Evolutionary conservation across 208 protist genomes (phyloP).

Genomic region (Trypanosoma conorhini): DNA sequence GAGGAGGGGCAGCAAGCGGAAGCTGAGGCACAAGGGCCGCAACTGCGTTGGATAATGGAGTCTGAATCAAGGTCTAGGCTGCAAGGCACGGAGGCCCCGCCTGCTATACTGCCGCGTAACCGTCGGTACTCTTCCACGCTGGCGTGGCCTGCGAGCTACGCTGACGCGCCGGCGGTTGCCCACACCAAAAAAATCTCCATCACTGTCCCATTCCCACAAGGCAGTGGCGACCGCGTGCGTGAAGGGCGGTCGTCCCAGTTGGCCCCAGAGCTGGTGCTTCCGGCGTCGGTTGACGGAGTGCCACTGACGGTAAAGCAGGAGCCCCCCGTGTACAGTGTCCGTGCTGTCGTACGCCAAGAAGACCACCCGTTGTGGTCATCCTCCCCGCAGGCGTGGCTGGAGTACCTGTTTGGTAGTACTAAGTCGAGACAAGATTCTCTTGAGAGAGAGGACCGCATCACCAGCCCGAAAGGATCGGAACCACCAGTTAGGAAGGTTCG

Average conservation of each 20-base stretch:
- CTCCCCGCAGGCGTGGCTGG: neutral
- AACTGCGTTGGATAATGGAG: neutral
- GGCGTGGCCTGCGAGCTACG: neutral
- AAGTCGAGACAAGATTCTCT: neutral
- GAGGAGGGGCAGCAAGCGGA: neutral
- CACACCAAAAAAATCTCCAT: neutral
- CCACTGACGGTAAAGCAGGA: neutral
- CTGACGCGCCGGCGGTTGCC: neutral
- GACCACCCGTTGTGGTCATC: slow-evolving; percentile 27
- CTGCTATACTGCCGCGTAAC: neutral
- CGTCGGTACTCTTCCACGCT: neutral
- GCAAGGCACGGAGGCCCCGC: neutral
- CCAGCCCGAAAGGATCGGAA: neutral
- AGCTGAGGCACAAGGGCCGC: neutral
- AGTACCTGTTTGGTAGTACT: slow-evolving; percentile 12
- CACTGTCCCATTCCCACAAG: neutral
- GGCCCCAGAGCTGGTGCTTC: neutral
- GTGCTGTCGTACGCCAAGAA: slow-evolving; percentile 10
- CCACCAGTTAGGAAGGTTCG: neutral
- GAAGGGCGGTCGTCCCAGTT: neutral
- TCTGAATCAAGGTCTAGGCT: neutral
- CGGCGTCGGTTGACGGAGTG: neutral
- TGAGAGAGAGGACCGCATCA: neutral
- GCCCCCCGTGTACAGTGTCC: slow-evolving; percentile 16
- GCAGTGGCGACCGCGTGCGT: neutral